phyloP scores from a whole-genome alignment of 2,329 filamentous ascomycete genomes.

The Arthrobotrys entomopaga region DNA sequence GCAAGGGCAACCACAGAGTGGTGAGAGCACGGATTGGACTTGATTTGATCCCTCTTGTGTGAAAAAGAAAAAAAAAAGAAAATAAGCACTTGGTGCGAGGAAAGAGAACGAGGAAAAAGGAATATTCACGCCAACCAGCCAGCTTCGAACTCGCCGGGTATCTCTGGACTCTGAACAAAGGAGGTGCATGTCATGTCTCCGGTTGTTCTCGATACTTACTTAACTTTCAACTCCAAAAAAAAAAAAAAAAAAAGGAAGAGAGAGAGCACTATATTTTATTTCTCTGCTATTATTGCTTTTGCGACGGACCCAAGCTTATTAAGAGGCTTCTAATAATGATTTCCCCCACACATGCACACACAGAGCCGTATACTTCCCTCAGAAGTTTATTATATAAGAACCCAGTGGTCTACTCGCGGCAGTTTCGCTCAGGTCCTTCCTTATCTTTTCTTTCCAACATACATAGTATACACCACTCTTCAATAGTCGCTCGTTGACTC shows the following conservation, averaged over 20 bases:
- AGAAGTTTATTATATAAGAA: conserved; percentile 44
- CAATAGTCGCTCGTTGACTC: conserved; percentile 55
- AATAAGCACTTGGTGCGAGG: conserved; percentile 10
- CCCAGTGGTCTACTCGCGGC: conserved; percentile 52
- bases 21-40: conserved; percentile 31
- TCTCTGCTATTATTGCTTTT: conserved; percentile 32
- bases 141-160: conserved; percentile 48
- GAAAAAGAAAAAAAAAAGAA: conserved; percentile 45
- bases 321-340: conserved; percentile 20
- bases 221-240: background rate
- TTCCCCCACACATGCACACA: conserved; percentile 54
- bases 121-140: conserved; percentile 22
- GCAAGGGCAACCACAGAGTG: conserved; percentile 49
- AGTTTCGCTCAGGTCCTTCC: conserved; percentile 50
- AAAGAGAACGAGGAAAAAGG: conserved; percentile 29
- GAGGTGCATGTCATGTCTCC: conserved; percentile 51
- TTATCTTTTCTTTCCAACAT: conserved; percentile 32
- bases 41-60: background rate
- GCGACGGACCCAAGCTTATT: conserved; percentile 11
- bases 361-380: background rate
- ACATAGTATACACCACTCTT: conserved; percentile 27
- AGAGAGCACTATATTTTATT: background rate
- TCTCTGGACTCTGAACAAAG: conserved; percentile 53
- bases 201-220: conserved; percentile 27
- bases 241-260: too few relatives aligned